A percentile compares a stretch with the other conserved stretches of the same genome.
These are phyloP conservation scores for Cladosporium velox DNA, from an alignment of 2,329 filamentous ascomycete genomes.

Conservation along the genomic window DNA sequence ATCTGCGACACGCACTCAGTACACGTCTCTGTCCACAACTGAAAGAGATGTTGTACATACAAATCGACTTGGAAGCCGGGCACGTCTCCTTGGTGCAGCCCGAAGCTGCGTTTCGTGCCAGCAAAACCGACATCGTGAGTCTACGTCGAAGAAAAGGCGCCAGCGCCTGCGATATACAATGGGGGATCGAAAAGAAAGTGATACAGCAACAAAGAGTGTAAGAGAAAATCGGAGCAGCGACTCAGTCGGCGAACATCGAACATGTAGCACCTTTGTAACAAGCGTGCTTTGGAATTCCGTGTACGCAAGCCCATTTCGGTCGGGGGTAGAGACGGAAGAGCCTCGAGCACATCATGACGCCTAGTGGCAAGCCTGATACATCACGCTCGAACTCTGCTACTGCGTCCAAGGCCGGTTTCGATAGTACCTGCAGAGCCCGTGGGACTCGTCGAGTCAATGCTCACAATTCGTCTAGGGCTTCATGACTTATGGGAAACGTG, in stretches of 20 bases:
- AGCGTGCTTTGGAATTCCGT: background rate
- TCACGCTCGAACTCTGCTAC: background rate
- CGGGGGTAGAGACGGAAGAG: background rate
- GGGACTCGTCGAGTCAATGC: background rate
- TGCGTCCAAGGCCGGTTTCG: background rate
- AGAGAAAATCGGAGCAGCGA: background rate
- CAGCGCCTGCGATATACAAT: background rate
- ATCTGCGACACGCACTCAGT: constrained; percentile 15
- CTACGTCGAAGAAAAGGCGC: background rate
- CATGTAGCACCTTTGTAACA: background rate
- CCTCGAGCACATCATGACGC: background rate
- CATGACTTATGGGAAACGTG: background rate
- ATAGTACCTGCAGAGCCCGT: background rate
- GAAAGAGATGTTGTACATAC: constrained; percentile 23
- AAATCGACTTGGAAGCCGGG: background rate
- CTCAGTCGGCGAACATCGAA: background rate
- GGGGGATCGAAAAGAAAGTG: background rate
- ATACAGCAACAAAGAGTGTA: background rate
- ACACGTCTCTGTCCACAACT: background rate
- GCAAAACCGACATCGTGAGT: background rate
- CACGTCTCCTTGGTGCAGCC: background rate
- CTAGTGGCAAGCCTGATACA: background rate
- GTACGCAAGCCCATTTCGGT: background rate
- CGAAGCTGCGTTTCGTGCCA: background rate
- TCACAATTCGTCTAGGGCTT: background rate